phyloP scores from a whole-genome alignment of 805 yeast genomes.

The Saturnispora silvae region DNA sequence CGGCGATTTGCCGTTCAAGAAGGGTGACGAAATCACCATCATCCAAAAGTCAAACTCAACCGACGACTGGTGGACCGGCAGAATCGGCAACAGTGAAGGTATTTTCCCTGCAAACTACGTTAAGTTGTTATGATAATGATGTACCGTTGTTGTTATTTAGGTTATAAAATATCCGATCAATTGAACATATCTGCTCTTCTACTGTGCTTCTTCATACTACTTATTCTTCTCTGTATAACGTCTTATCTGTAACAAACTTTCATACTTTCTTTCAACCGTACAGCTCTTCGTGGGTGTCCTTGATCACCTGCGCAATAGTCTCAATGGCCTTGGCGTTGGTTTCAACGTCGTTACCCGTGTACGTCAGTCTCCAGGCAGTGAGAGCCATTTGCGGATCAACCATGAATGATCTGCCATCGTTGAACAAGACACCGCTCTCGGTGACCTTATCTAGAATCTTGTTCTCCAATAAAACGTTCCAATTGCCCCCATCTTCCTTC shows the following conservation, averaged over 20 bases:
- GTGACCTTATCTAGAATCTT: conserved; percentile 17
- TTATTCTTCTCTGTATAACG: no score
- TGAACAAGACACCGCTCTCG: conserved; percentile 21
- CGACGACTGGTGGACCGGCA: conserved; percentile 99
- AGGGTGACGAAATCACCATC: conserved; percentile 88
- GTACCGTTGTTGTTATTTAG: no score
- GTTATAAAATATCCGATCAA: no score
- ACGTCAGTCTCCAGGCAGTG: conserved; percentile 26
- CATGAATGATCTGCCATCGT: conserved; percentile 28
- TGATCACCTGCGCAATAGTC: neutral
- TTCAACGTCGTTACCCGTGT: conserved; percentile 20
- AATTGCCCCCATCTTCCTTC: conserved; percentile 30
- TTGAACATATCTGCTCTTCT: no score
- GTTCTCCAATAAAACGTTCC: conserved; percentile 25
- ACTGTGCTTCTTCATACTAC: no score
- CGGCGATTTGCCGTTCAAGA: conserved; percentile 88
- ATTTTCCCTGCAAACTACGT: conserved; percentile 97
- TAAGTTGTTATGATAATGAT: conserved; percentile 43
- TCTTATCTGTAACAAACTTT: no score
- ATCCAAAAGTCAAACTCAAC: conserved; percentile 76
- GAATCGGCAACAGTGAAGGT: conserved; percentile 72
- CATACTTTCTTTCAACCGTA: no score
- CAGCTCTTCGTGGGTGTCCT: neutral
- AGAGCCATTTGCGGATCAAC: conserved; percentile 14
- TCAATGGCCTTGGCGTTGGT: conserved; percentile 19